phyloP scores from a whole-genome alignment of 2,329 filamentous ascomycete genomes.

The Hypoxylon rubiginosum region DNA sequence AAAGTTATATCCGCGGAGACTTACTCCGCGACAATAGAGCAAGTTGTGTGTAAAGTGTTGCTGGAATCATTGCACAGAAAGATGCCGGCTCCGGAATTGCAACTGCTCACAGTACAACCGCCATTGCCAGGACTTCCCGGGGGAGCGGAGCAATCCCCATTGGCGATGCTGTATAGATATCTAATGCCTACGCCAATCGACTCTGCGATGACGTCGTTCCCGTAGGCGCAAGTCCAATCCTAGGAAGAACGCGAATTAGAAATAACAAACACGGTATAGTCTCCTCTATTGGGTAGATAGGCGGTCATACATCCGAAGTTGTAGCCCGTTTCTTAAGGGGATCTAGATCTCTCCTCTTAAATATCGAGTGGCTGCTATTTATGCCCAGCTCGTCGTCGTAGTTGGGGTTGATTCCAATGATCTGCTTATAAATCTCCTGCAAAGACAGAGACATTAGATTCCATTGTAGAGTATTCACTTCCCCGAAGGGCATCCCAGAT shows the following conservation, averaged over 20 bases:
- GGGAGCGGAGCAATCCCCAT: constrained; percentile 31
- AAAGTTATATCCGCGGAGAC: not conserved
- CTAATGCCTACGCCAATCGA: constrained; percentile 26
- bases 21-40: constrained; percentile 29
- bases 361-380: constrained; percentile 20
- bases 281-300: not conserved
- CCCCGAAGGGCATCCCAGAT: no score
- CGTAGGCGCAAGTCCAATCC: constrained; percentile 36
- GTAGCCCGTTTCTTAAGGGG: constrained; percentile 30
- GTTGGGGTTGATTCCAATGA: constrained; percentile 31
- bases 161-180: constrained; percentile 37
- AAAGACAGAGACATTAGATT: not conserved
- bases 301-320: constrained; percentile 28
- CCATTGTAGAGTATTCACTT: no score
- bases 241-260: constrained; percentile 5
- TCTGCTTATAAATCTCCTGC: constrained; percentile 37
- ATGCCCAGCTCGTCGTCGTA: constrained; percentile 37
- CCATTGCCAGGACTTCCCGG: constrained; percentile 27
- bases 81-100: constrained; percentile 29
- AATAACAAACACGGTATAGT: not conserved
- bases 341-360: constrained; percentile 17
- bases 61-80: constrained; percentile 32
- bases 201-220: constrained; percentile 30
- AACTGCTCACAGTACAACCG: constrained; percentile 27
- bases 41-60: constrained; percentile 14